Percentiles rank a stretch among this genome's conserved stretches.
Evolutionary conservation across 441 rosid genomes (phyloP).

Genomic region (Brassica hybrid): DNA sequence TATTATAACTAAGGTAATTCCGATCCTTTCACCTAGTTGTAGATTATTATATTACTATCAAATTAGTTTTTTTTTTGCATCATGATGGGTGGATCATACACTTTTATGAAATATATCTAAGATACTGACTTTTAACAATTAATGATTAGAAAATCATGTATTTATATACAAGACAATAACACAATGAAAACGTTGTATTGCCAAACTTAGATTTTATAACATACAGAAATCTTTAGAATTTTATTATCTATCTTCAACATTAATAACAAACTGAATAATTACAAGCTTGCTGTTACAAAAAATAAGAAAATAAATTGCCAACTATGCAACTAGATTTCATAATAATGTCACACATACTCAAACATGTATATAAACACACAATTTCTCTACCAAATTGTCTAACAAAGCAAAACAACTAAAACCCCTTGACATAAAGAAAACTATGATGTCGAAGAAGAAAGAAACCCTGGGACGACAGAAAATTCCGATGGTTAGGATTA

Average conservation of each 20-base stretch:
- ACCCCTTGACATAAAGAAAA: not conserved
- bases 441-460: conserved; percentile 39
- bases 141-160: conserved; percentile 7
- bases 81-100: no score
- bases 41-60: not conserved
- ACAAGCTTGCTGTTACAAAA: conserved; percentile 38
- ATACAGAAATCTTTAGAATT: conserved; percentile 32
- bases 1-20: not conserved
- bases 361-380: conserved; percentile 8
- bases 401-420: conserved; percentile 6
- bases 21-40: not conserved
- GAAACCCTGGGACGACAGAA: conserved; percentile 48
- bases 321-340: conserved; percentile 28
- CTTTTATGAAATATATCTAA: no score
- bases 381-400: conserved; percentile 12
- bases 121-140: not conserved
- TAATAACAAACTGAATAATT: conserved; percentile 12
- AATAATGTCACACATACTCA: conserved; percentile 24
- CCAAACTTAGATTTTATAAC: conserved; percentile 30
- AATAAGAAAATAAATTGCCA: conserved; percentile 19
- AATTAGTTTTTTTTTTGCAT: not conserved
- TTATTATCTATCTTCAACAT: conserved; percentile 20
- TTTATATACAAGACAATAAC: conserved; percentile 2
- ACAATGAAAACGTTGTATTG: conserved; percentile 1
- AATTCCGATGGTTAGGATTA: conserved; percentile 48